Percentiles rank a stretch among this genome's conserved stretches.
Conservation (phyloP, 352 stramenopile genomes). For the Globisporangium camurandrum region DNA sequence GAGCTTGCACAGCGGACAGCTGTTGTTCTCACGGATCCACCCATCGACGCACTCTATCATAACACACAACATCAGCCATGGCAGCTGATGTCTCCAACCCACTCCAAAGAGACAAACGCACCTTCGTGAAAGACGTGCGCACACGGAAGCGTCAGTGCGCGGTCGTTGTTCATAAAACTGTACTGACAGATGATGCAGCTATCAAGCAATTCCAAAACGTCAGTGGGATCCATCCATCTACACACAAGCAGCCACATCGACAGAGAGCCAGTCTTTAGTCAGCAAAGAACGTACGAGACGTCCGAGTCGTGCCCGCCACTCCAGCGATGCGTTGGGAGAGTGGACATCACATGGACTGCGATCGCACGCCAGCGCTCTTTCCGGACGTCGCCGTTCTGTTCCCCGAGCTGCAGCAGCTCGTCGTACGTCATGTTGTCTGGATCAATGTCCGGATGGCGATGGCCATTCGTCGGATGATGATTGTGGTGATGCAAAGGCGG, state of each 20-base stretch:
- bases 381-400: conserved; percentile 67
- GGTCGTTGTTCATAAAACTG: conserved; percentile 44
- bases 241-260: not conserved
- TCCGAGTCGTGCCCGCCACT: conserved; percentile 26
- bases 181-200: conserved; percentile 77
- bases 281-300: conserved; percentile 39
- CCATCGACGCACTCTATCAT: conserved; percentile 48
- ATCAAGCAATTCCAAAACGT: not conserved
- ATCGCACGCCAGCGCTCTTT: conserved; percentile 63
- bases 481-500: too few species aligned
- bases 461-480: too few species aligned
- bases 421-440: conserved; percentile 81
- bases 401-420: conserved; percentile 57
- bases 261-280: too few species aligned
- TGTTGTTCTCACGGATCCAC: conserved; percentile 77
- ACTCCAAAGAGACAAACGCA: conserved; percentile 7
- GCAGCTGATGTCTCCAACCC: not conserved
- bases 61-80: not conserved
- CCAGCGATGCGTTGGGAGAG: conserved; percentile 58
- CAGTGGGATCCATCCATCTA: not conserved
- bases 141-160: conserved; percentile 58
- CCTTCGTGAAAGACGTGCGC: conserved; percentile 75
- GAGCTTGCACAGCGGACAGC: conserved; percentile 64
- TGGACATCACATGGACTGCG: conserved; percentile 53
- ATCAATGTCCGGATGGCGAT: conserved; percentile 29